Evolutionary conservation across 2,329 filamentous ascomycete species (phyloP).

Genomic region (Xylariaceae sp.): DNA sequence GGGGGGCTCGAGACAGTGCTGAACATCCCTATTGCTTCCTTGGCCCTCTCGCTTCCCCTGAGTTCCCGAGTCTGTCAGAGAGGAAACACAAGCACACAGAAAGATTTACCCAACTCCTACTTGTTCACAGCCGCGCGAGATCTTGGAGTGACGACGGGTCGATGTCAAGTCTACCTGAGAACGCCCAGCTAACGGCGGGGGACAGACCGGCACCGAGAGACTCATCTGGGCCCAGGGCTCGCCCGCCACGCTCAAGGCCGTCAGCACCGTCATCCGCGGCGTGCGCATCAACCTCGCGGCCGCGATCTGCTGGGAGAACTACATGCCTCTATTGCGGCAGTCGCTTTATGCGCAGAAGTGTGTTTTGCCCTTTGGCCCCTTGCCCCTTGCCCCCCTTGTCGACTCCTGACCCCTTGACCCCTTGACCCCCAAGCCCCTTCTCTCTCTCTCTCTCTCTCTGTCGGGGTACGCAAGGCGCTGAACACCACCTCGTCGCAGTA

Average conservation of each 20-base stretch:
- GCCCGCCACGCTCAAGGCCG: constrained; percentile 68
- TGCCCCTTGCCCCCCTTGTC: neutral
- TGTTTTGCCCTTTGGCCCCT: neutral
- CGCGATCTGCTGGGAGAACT: constrained; percentile 95
- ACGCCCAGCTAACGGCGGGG: neutral
- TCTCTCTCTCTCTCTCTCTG: neutral
- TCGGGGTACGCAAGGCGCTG: too few relatives aligned
- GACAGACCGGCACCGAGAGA: constrained; percentile 49
- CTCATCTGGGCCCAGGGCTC: constrained; percentile 85
- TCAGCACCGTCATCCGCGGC: constrained; percentile 72
- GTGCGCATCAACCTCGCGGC: constrained; percentile 72
- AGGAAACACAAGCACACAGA: too few relatives aligned
- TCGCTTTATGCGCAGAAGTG: constrained; percentile 75
- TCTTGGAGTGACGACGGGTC: too few relatives aligned
- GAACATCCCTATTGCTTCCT: too few relatives aligned
- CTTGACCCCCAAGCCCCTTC: neutral
- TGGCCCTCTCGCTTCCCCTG: too few relatives aligned
- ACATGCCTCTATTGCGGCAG: constrained; percentile 84
- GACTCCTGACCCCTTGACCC: neutral
- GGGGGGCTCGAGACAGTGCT: too few relatives aligned
- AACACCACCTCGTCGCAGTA: constrained; percentile 19
- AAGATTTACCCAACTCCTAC: too few relatives aligned
- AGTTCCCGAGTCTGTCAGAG: too few relatives aligned
- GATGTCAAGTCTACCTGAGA: too few relatives aligned
- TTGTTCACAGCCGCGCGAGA: too few relatives aligned